phyloP scores from a whole-genome alignment of 257 asterid genomes.

The Nicotiana sylvestris region DNA sequence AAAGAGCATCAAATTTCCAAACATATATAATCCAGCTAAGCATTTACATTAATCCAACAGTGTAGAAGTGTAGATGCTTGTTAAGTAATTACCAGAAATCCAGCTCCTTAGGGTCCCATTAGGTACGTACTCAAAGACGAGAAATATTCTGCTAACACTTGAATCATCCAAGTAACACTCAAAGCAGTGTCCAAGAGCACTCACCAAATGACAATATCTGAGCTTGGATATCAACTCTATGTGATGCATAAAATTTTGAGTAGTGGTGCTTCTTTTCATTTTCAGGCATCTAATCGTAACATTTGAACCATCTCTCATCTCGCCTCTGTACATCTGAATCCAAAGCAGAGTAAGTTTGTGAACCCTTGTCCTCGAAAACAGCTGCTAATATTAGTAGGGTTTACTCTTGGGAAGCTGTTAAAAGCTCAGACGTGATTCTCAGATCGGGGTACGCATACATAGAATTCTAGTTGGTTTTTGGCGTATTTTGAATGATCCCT shows the following conservation, averaged over 20 bases:
- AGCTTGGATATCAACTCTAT: conserved; percentile 72
- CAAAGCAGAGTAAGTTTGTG: background rate
- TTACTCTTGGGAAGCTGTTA: background rate
- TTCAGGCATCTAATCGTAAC: conserved; percentile 67
- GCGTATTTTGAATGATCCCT: background rate
- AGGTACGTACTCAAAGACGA: conserved; percentile 74
- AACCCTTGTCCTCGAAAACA: background rate
- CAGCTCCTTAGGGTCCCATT: conserved; percentile 82
- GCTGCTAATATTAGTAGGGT: background rate
- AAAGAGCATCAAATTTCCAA: conserved; percentile 7
- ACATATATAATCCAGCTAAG: background rate
- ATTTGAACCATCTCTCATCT: conserved; percentile 57
- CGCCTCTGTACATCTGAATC: conserved; percentile 75
- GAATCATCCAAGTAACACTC: conserved; percentile 82
- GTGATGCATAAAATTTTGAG: conserved; percentile 64
- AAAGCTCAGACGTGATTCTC: background rate
- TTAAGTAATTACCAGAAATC: conserved; percentile 59
- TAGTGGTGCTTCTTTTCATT: conserved; percentile 51
- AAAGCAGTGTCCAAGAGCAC: conserved; percentile 94
- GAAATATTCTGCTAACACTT: conserved; percentile 67
- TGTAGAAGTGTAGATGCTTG: background rate
- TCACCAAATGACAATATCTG: conserved; percentile 75
- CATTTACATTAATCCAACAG: background rate
- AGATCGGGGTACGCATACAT: background rate
- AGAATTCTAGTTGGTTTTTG: background rate